phyloP scores from a whole-genome alignment of 2,329 filamentous ascomycete genomes.

The Xylariaceae sp. region DNA sequence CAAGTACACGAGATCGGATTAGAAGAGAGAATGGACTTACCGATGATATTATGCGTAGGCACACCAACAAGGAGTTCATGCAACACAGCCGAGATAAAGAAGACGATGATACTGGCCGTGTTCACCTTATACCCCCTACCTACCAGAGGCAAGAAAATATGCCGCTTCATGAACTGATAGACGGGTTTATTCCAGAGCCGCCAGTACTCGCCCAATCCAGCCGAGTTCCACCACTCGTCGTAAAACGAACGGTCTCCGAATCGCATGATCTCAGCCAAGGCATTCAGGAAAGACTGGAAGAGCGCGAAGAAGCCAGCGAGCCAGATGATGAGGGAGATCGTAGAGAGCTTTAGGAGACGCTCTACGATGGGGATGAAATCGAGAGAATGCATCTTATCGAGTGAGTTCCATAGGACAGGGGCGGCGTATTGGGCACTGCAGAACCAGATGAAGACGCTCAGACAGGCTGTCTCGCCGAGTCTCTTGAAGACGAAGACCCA shows the following conservation, averaged over 20 bases:
- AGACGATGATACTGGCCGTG: constrained; percentile 73
- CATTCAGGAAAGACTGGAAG: constrained; percentile 90
- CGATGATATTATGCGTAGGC: constrained; percentile 89
- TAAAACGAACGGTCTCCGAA: constrained; percentile 96
- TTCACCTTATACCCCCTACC: constrained; percentile 72
- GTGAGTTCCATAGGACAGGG: constrained; percentile 81
- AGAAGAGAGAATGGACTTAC: constrained; percentile 41
- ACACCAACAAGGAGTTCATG: constrained; percentile 92
- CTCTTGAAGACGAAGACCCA: constrained; percentile 87
- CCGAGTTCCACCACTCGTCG: constrained; percentile 96
- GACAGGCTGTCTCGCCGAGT: constrained; percentile 66
- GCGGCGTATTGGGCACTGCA: constrained; percentile 90
- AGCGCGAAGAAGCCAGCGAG: constrained; percentile 94
- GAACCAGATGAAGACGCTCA: constrained; percentile 92
- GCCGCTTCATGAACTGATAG: constrained; percentile 91
- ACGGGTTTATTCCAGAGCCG: constrained; percentile 97
- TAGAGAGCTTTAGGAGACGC: constrained; percentile 88
- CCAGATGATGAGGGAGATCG: constrained; percentile 94
- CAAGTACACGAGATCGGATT: background rate
- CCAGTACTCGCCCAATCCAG: constrained; percentile 84
- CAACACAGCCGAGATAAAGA: constrained; percentile 79
- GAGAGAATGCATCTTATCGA: constrained; percentile 77
- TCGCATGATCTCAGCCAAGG: constrained; percentile 78
- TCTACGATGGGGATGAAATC: constrained; percentile 80
- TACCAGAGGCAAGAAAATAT: constrained; percentile 84